Conservation (phyloP, 495 filamentous ascomycete species). For the Penicillium bialowiezense region DNA sequence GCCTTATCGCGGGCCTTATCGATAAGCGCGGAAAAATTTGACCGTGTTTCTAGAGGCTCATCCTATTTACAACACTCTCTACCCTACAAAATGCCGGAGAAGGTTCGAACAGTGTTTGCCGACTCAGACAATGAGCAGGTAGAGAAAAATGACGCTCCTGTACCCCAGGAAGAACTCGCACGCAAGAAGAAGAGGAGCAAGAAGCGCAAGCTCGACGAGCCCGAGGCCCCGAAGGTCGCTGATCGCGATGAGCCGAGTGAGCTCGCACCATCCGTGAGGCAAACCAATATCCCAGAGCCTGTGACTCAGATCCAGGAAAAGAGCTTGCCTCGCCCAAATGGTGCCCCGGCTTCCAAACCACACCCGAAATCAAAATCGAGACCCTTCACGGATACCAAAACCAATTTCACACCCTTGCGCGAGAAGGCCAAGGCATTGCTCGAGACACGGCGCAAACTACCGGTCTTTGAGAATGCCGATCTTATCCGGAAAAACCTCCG, state of each 20-base stretch:
- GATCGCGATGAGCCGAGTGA: constrained; percentile 4
- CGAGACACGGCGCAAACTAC: constrained; percentile 61
- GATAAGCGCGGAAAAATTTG: constrained; percentile 18
- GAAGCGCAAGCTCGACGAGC: constrained; percentile 46
- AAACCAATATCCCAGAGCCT: not conserved
- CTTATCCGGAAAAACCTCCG: constrained; percentile 65
- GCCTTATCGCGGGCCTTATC: constrained; percentile 24
- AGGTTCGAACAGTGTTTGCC: constrained; percentile 23
- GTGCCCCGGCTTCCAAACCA: constrained; percentile 7
- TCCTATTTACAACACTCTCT: constrained; percentile 1
- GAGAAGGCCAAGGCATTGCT: constrained; percentile 49
- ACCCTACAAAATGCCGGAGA: constrained; percentile 49
- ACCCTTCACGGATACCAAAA: constrained; percentile 20
- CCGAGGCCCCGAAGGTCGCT: constrained; percentile 1
- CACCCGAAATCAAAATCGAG: constrained; percentile 16
- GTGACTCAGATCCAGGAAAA: not conserved
- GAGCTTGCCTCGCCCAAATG: not conserved
- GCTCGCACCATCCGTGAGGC: not conserved
- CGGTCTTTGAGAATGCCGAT: constrained; percentile 72
- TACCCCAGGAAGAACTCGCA: constrained; percentile 16
- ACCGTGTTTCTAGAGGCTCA: not conserved
- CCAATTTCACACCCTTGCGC: constrained; percentile 34
- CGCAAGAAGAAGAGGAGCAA: constrained; percentile 33
- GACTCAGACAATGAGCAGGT: constrained; percentile 19
- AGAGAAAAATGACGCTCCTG: not conserved